Evolutionary conservation across 176 grass and related monocot genomes (phyloP).

Genomic region (Oryza brachyantha): DNA sequence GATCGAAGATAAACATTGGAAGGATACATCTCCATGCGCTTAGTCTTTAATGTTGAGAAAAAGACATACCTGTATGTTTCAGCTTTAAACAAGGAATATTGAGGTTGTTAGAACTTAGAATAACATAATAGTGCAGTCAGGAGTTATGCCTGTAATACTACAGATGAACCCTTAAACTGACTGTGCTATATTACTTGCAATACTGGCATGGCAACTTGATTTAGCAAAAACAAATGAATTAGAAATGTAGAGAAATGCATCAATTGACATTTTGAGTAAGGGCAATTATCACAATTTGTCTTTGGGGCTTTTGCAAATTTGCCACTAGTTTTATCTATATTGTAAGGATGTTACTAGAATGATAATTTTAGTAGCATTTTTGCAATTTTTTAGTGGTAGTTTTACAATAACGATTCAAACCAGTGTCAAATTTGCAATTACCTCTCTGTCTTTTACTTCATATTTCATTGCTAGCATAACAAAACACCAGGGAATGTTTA

Average conservation of each 20-base stretch:
- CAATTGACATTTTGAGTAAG: not conserved
- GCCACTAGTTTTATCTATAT: too few species aligned
- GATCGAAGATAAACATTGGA: constrained; percentile 27
- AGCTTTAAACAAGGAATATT: constrained; percentile 18
- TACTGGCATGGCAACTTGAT: not conserved
- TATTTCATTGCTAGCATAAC: not conserved
- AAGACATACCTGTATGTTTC: constrained; percentile 22
- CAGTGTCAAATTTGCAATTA: too few species aligned
- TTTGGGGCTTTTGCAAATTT: too few species aligned
- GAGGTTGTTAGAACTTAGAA: not conserved
- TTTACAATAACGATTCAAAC: too few species aligned
- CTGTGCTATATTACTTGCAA: not conserved
- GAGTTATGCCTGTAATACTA: not conserved
- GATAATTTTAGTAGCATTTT: too few species aligned
- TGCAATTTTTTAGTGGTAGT: too few species aligned
- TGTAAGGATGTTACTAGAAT: too few species aligned
- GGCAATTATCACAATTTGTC: not conserved
- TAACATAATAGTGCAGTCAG: not conserved
- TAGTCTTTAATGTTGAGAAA: constrained; percentile 10
- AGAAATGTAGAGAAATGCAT: not conserved
- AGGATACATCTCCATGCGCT: constrained; percentile 9
- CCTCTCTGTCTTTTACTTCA: constrained; percentile 2
- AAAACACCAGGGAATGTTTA: not conserved
- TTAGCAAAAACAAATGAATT: constrained; percentile 12
- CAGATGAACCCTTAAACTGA: not conserved